These are phyloP conservation scores for Spongospora subterranea DNA, from an alignment of 208 protist species.

Conservation along the genomic window DNA sequence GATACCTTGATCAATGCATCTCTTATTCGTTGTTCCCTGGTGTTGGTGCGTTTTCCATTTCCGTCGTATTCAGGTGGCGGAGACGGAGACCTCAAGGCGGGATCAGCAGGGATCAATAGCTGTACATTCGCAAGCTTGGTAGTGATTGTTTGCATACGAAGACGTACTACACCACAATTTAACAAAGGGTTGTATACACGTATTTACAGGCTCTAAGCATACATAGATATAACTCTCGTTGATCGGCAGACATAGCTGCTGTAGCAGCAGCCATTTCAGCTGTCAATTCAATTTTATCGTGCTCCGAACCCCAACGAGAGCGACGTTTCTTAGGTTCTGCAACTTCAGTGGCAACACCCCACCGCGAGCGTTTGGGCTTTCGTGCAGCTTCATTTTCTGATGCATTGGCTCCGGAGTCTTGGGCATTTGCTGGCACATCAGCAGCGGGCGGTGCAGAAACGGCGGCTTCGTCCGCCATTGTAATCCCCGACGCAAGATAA, in stretches of 20 bases:
- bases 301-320: conserved; percentile 5
- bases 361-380: conserved; percentile 38
- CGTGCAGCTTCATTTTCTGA: no score
- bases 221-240: conserved; percentile 42
- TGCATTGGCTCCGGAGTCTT: no score
- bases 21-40: conserved; percentile 30
- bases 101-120: background rate
- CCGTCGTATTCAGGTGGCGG: conserved; percentile 52
- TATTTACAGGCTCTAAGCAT: background rate
- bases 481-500: no score
- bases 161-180: background rate
- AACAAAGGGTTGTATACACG: background rate
- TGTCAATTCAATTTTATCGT: conserved; percentile 10
- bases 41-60: conserved; percentile 40
- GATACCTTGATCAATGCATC: conserved; percentile 25
- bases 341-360: background rate
- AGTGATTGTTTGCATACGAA: background rate
- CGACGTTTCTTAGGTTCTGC: background rate
- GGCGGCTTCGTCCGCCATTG: no score
- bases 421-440: no score
- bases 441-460: no score
- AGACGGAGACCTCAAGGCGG: background rate
- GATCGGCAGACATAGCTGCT: background rate
- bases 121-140: background rate
- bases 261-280: conserved; percentile 47